These are phyloP conservation scores for Corynespora cassiicola DNA, from an alignment of 2,329 filamentous ascomycete species.

Conservation along the genomic window DNA sequence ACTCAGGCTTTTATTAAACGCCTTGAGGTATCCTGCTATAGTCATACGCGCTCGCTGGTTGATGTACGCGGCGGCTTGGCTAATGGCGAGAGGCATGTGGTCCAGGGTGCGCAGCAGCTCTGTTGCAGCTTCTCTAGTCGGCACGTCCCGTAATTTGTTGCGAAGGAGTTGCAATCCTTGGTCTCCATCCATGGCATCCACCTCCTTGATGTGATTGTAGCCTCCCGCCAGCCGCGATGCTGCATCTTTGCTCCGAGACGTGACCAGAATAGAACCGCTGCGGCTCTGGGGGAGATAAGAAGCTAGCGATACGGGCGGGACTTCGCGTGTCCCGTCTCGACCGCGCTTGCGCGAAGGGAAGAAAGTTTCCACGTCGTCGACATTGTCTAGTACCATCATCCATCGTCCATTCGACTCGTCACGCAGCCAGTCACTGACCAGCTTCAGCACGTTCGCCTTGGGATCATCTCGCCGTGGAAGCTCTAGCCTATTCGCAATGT, in stretches of 20 bases:
- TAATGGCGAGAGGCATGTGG: conserved; percentile 40
- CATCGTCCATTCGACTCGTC: conserved; percentile 17
- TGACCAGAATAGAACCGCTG: conserved; percentile 16
- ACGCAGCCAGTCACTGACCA: conserved; percentile 19
- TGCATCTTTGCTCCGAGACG: conserved; percentile 13
- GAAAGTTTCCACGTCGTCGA: conserved; percentile 12
- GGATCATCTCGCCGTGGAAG: conserved; percentile 13
- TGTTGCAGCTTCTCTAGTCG: conserved; percentile 6
- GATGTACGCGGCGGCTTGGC: conserved; percentile 44
- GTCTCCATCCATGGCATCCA: conserved; percentile 24
- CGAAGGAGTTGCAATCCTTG: conserved; percentile 23
- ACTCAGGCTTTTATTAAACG: conserved; percentile 43
- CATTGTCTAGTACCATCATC: conserved; percentile 22
- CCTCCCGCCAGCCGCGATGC: conserved; percentile 18
- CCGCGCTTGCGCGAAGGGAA: conserved; percentile 1
- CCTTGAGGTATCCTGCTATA: conserved; percentile 43
- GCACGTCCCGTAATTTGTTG: conserved; percentile 21
- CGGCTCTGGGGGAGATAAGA: conserved; percentile 14
- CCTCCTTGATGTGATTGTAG: conserved; percentile 17
- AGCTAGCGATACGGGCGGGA: conserved; percentile 6
- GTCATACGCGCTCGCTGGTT: conserved; percentile 15
- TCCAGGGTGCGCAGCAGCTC: conserved; percentile 28
- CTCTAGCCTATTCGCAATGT: conserved; percentile 17
- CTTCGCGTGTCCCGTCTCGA: conserved; percentile 7
- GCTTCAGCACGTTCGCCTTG: conserved; percentile 13